Conservation (phyloP, 257 asterid genomes). For the Salvia hispanica region DNA sequence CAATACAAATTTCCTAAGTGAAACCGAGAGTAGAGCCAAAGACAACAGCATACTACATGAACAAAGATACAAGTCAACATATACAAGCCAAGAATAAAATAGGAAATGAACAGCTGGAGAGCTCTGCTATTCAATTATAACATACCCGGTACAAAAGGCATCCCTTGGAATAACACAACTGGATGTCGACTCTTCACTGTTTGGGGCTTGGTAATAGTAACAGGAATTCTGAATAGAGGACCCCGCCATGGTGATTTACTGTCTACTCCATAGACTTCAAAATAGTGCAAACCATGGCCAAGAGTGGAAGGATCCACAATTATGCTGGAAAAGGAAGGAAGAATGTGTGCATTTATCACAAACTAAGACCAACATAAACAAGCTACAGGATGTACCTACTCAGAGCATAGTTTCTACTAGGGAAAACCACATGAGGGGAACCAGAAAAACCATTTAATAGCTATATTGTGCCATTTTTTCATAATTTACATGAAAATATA, state of each 20-base stretch:
- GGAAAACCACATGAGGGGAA: neutral
- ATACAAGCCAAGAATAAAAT: slow-evolving; percentile 18
- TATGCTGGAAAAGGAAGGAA: slow-evolving; percentile 56
- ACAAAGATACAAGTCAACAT: slow-evolving; percentile 5
- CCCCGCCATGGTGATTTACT: slow-evolving; percentile 97
- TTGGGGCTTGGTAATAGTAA: slow-evolving; percentile 87
- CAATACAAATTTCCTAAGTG: neutral
- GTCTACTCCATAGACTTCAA: slow-evolving; percentile 86
- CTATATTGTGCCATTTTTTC: slow-evolving; percentile 13
- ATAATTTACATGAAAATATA: slow-evolving; percentile 12
- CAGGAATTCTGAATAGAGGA: slow-evolving; percentile 91
- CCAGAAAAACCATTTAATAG: slow-evolving; percentile 16
- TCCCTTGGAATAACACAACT: slow-evolving; percentile 55
- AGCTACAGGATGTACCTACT: slow-evolving; percentile 6
- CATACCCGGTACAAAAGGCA: slow-evolving; percentile 85
- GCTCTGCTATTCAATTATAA: slow-evolving; percentile 19
- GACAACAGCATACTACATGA: slow-evolving; percentile 1
- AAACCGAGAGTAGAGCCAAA: slow-evolving; percentile 1
- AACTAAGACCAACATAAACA: slow-evolving; percentile 25
- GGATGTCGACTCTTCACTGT: slow-evolving; percentile 71
- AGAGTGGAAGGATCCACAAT: slow-evolving; percentile 90
- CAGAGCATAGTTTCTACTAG: slow-evolving; percentile 20
- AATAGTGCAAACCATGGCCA: slow-evolving; percentile 83
- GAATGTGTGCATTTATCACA: slow-evolving; percentile 26
- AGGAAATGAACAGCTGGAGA: neutral